Base-by-base conservation (phyloP, 31 red algal species). In the Porphyra umbilicalis region DNA sequence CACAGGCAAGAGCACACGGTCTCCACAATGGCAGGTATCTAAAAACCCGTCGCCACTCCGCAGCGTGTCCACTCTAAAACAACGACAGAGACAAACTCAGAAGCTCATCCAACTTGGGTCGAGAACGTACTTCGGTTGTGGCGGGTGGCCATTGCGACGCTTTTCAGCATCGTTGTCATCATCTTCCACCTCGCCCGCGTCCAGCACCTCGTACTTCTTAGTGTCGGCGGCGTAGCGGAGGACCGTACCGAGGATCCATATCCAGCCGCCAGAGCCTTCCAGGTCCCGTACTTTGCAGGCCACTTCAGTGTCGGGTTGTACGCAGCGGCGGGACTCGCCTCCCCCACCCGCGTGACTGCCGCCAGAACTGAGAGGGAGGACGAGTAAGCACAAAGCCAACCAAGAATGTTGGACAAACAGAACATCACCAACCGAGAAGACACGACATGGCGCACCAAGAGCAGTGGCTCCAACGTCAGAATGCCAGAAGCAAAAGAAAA, bases 171-270 rank as follows among this genome's bases (percentile, higher is more conserved):
- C 39, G 31, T 75, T 36, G 10, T 79, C 31, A 32, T 77, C 85
- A 32, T 87, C 81, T 0, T 42, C 85, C 85, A 87, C 38, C 30
- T 87, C 85, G 7, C 74, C 85, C 0, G 37, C 37, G 34, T 87
- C 85, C 25, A 79, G 75, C 39, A 87, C 57, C 36, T 40, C 77
- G 76, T 87, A 87, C 75, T 87, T 77, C 68, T 38, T 68, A 30
- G 36, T 39, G 36, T 80, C 78, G 36, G 75, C 38, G 1, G 44
- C 39, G 76, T 87, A 87, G 10, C 85, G 33, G n/a, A 38, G 38
- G 8, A 87, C 85, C 71, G 78, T 87, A 16, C 85, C 85, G n/a
- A 87, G 81, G 16, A 87, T 80, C 85, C 85, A 87, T 0, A 31
- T 87, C 76, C 85, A 87, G 39, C 68, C 85, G 68, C 81, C 75